Percentiles rank a stretch among this genome's conserved stretches.
Evolutionary conservation across 306 rosid species (phyloP).

Genomic region (Phaseolus lunatus): DNA sequence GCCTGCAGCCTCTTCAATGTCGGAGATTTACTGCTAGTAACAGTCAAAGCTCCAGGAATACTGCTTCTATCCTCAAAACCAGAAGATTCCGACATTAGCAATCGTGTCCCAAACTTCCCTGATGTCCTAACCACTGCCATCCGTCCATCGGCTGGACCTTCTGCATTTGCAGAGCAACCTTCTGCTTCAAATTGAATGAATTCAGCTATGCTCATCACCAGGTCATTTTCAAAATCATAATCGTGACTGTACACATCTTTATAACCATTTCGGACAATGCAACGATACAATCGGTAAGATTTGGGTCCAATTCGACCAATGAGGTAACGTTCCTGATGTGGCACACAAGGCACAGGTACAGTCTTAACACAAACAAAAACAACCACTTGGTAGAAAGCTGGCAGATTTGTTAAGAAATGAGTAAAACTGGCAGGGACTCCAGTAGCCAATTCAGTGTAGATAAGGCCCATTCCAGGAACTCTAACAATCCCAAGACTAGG

Average conservation of each 20-base stretch:
- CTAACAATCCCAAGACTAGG: conserved; percentile 93
- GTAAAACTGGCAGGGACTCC: conserved; percentile 88
- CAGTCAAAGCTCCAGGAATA: conserved; percentile 55
- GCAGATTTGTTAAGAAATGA: conserved; percentile 90
- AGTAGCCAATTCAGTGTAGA: conserved; percentile 86
- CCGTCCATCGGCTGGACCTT: conserved; percentile 71
- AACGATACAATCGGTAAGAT: conserved; percentile 77
- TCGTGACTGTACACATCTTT: conserved; percentile 67
- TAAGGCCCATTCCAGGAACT: conserved; percentile 93
- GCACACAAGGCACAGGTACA: conserved; percentile 80
- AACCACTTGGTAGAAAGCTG: conserved; percentile 89
- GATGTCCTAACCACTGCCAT: conserved; percentile 91
- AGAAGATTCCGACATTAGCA: conserved; percentile 64
- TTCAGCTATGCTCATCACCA: conserved; percentile 92
- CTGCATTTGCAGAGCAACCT: conserved; percentile 65
- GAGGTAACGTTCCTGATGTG: conserved; percentile 82
- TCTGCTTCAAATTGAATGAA: conserved; percentile 94
- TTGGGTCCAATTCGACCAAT: conserved; percentile 91
- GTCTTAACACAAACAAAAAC: conserved; percentile 89
- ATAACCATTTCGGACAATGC: conserved; percentile 91
- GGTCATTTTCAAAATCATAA: conserved; percentile 82
- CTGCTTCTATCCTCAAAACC: conserved; percentile 55
- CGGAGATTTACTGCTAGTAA: conserved; percentile 68
- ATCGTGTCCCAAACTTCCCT: conserved; percentile 79
- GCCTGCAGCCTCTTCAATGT: conserved; percentile 72